Evolutionary conservation across 2,329 filamentous ascomycete genomes (phyloP).

Genomic region (Fragosphaeria purpurea): DNA sequence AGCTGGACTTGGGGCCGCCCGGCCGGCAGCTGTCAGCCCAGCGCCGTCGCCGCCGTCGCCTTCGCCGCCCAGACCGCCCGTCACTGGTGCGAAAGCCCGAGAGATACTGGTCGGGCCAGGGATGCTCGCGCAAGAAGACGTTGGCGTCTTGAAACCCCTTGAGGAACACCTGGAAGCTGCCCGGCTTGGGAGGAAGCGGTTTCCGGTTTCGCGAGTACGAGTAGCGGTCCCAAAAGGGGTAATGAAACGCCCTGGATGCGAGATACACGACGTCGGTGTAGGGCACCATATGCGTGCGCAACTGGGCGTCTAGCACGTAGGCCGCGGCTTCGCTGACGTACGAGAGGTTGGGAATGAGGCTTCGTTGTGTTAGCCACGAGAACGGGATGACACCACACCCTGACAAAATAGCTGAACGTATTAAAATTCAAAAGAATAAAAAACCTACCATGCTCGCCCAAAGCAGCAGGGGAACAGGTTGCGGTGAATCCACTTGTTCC

Average conservation of each 20-base stretch:
- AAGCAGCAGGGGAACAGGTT: slow-evolving; percentile 98
- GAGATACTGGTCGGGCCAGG: slow-evolving; percentile 86
- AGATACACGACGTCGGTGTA: slow-evolving; percentile 93
- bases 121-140: slow-evolving; percentile 85
- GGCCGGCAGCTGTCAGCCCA: slow-evolving; percentile 83
- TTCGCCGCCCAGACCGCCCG: slow-evolving; percentile 53
- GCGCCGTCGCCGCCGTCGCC: slow-evolving; percentile 38
- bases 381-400: background rate
- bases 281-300: slow-evolving; percentile 85
- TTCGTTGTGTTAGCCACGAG: slow-evolving; percentile 18
- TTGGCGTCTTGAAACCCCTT: slow-evolving; percentile 97
- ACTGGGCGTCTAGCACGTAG: slow-evolving; percentile 83
- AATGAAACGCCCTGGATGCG: slow-evolving; percentile 95
- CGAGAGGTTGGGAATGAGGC: slow-evolving; percentile 89
- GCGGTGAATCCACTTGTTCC: slow-evolving; percentile 99
- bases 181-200: slow-evolving; percentile 76
- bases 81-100: slow-evolving; percentile 60
- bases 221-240: slow-evolving; percentile 92
- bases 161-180: slow-evolving; percentile 94
- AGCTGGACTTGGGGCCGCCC: slow-evolving; percentile 29
- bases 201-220: slow-evolving; percentile 83
- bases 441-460: slow-evolving; percentile 66
- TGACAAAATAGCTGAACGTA: no score
- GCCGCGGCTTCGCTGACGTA: slow-evolving; percentile 97
- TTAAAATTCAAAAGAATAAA: background rate